A percentile compares a stretch with the other conserved stretches of the same genome.
phyloP scores from a whole-genome alignment of 495 filamentous ascomycete genomes.

The Tuber aestivum region DNA sequence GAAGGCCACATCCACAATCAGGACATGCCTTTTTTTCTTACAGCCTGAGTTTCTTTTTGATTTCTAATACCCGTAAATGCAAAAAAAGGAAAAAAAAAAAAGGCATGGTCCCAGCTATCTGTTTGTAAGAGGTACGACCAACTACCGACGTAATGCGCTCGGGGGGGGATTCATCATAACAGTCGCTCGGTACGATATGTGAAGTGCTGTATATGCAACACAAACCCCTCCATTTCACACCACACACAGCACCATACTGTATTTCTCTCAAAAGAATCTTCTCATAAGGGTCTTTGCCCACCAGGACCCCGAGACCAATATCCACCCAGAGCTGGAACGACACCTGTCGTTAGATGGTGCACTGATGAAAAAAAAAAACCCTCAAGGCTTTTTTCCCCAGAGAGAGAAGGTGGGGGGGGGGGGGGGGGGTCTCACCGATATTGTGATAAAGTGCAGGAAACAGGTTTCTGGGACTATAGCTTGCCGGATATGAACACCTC shows the following conservation, averaged over 20 bases:
- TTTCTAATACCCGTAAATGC: neutral
- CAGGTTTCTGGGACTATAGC: neutral
- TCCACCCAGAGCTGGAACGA: neutral
- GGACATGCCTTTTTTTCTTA: neutral
- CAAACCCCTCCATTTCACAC: neutral
- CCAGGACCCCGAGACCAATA: neutral
- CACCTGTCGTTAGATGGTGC: neutral
- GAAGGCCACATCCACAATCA: neutral
- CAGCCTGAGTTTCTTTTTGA: neutral
- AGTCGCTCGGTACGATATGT: neutral
- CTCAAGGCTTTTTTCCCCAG: neutral
- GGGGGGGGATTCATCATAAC: neutral
- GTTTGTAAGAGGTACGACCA: neutral
- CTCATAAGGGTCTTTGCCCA: neutral
- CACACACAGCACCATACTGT: neutral
- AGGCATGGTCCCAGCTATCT: no score
- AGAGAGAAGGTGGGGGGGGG: no score
- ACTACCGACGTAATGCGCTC: neutral
- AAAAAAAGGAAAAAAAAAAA: no score
- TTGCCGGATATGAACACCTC: neutral
- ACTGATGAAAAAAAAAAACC: no score
- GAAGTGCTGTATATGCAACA: neutral
- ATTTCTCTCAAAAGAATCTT: no score
- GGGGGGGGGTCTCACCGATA: neutral
- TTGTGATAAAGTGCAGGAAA: neutral